A percentile compares a stretch with the other conserved stretches of the same genome.
Evolutionary conservation across 441 rosid genomes (phyloP).

Genomic region (Aleurites moluccanus): DNA sequence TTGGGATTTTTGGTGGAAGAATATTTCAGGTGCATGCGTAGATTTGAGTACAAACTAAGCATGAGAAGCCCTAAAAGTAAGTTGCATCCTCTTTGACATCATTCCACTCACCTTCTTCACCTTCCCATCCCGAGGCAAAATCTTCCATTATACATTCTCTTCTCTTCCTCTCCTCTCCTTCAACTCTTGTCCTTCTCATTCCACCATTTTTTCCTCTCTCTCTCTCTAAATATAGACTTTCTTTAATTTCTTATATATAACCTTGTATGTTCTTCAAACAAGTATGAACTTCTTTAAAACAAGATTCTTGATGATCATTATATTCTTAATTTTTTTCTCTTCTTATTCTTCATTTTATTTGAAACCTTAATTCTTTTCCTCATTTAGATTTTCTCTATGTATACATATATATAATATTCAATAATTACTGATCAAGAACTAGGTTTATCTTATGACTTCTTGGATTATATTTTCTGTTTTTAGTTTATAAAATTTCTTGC

Average conservation of each 20-base stretch:
- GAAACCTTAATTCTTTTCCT: not conserved
- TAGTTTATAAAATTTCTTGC: no score
- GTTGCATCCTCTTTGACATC: constrained; percentile 54
- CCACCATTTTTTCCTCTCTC: not conserved
- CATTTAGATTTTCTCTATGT: not conserved
- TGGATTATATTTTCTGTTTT: no score
- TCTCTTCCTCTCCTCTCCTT: constrained; percentile 13
- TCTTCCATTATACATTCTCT: constrained; percentile 25
- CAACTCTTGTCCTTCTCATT: not conserved
- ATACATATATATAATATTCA: no score
- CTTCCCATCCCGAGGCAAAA: constrained; percentile 59
- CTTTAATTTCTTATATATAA: no score
- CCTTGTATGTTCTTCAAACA: no score
- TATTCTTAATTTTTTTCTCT: not conserved
- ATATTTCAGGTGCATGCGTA: constrained; percentile 70
- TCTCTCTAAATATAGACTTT: not conserved
- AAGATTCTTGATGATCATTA: not conserved
- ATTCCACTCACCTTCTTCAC: constrained; percentile 68
- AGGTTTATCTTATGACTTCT: not conserved
- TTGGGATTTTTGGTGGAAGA: constrained; percentile 32
- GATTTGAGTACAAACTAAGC: constrained; percentile 60
- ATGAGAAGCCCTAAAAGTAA: constrained; percentile 62
- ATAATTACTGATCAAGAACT: no score
- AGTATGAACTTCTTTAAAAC: not conserved
- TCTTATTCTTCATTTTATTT: not conserved